These are phyloP conservation scores for Neofusicoccum ribis DNA, from an alignment of 2,329 filamentous ascomycete species.

Conservation along the genomic window DNA sequence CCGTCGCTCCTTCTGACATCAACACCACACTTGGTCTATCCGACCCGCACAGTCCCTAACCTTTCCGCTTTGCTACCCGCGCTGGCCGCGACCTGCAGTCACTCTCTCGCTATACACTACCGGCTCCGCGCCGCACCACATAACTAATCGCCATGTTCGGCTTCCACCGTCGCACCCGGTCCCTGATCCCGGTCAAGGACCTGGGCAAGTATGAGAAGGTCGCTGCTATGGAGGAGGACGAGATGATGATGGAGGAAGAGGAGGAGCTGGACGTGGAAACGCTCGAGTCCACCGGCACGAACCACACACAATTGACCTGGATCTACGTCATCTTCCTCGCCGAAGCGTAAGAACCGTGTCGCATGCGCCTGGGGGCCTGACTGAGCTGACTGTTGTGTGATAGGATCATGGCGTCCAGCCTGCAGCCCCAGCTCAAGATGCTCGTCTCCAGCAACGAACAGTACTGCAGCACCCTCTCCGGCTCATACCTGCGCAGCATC, in stretches of 20 bases:
- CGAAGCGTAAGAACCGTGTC: slow-evolving; percentile 40
- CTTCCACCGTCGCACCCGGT: slow-evolving; percentile 44
- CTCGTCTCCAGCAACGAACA: slow-evolving; percentile 44
- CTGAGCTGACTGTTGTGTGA: background rate
- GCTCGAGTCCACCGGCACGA: slow-evolving; percentile 11
- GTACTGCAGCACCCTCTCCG: slow-evolving; percentile 46
- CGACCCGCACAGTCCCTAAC: slow-evolving; percentile 11
- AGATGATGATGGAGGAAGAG: slow-evolving; percentile 31
- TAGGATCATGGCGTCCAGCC: slow-evolving; percentile 50
- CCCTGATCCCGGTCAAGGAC: slow-evolving; percentile 45
- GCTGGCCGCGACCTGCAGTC: slow-evolving; percentile 16
- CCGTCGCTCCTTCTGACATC: slow-evolving; percentile 17
- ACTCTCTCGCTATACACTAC: slow-evolving; percentile 10
- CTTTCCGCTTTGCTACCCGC: background rate
- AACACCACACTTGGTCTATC: slow-evolving; percentile 10
- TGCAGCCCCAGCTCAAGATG: slow-evolving; percentile 49
- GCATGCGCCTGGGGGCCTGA: background rate
- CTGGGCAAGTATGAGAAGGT: slow-evolving; percentile 44
- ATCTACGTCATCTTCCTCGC: slow-evolving; percentile 51
- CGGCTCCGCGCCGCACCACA: background rate
- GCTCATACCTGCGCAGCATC: slow-evolving; percentile 49
- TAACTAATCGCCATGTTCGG: slow-evolving; percentile 38
- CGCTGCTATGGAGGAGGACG: slow-evolving; percentile 33
- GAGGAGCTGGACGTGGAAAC: slow-evolving; percentile 27
- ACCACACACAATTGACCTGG: slow-evolving; percentile 36